Percentiles rank a stretch among this genome's conserved stretches.
These are phyloP conservation scores for Pleurozium schreberi DNA, from an alignment of 225 moss, liverwort and hornwort genomes.

Conservation along the genomic window DNA sequence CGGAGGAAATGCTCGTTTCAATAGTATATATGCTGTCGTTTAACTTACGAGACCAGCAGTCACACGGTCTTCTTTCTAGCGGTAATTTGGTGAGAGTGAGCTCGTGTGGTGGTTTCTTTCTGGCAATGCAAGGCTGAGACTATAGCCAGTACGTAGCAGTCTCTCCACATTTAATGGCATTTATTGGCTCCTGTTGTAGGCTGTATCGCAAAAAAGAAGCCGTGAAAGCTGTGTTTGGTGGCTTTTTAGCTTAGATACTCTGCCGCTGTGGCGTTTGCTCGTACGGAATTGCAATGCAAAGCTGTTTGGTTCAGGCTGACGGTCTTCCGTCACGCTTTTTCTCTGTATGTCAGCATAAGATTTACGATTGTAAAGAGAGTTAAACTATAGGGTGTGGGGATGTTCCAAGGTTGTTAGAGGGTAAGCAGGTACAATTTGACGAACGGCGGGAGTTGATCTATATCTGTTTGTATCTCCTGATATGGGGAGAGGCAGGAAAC, in stretches of 20 bases:
- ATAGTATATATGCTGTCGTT: background rate
- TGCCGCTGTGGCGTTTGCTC: background rate
- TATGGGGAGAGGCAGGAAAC: conserved; percentile 98
- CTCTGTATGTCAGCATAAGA: background rate
- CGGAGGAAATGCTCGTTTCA: background rate
- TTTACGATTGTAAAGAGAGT: background rate
- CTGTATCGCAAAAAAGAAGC: background rate
- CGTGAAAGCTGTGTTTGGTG: background rate
- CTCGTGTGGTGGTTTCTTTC: background rate
- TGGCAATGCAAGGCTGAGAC: background rate
- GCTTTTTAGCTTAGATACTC: background rate
- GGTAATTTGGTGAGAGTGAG: background rate
- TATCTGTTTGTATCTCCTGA: conserved; percentile 75
- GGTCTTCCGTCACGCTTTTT: background rate
- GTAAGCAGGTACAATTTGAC: conserved; percentile 29
- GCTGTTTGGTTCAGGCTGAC: background rate
- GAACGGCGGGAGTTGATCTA: conserved; percentile 73
- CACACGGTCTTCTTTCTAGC: background rate
- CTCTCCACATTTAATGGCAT: background rate
- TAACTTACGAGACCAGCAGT: background rate
- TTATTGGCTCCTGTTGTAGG: background rate
- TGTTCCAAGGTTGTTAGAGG: conserved; percentile 30
- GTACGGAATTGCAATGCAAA: background rate
- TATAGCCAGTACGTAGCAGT: background rate
- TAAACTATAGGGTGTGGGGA: background rate